Conservation (phyloP, 306 rosid genomes). For the Rosa chinensis region DNA sequence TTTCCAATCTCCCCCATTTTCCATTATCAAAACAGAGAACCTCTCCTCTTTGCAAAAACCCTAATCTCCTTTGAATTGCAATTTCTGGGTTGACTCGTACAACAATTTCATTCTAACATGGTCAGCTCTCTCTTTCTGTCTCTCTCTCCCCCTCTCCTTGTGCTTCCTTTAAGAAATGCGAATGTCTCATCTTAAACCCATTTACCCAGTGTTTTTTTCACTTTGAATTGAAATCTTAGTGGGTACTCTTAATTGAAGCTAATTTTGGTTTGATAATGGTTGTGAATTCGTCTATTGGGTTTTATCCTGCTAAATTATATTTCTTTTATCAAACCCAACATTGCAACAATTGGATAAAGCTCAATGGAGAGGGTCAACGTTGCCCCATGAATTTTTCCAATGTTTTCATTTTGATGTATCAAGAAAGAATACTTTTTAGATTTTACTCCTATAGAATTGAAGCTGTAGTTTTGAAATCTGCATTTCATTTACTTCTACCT, state of each 20-base stretch:
- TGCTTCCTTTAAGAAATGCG: no score
- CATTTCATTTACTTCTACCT: background rate
- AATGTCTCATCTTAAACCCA: background rate
- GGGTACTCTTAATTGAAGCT: conserved; percentile 3
- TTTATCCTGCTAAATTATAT: background rate
- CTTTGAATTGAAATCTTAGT: background rate
- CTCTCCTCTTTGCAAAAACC: conserved; percentile 10
- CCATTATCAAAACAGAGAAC: background rate
- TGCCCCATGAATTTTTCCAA: background rate
- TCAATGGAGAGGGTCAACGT: background rate
- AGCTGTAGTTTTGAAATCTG: background rate
- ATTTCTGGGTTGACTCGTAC: background rate
- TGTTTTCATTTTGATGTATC: background rate
- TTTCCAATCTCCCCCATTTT: background rate
- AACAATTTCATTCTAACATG: background rate
- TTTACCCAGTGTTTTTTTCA: background rate
- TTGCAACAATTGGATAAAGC: background rate
- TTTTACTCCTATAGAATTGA: background rate
- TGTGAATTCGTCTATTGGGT: background rate
- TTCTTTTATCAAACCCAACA: background rate
- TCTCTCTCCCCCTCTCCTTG: no score
- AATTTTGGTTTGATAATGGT: background rate
- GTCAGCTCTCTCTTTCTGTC: conserved; percentile 10
- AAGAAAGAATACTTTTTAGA: background rate
- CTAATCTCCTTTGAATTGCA: background rate